Base-by-base conservation (phyloP, 2,329 filamentous ascomycete genomes). In the Diaporthe vexans region DNA sequence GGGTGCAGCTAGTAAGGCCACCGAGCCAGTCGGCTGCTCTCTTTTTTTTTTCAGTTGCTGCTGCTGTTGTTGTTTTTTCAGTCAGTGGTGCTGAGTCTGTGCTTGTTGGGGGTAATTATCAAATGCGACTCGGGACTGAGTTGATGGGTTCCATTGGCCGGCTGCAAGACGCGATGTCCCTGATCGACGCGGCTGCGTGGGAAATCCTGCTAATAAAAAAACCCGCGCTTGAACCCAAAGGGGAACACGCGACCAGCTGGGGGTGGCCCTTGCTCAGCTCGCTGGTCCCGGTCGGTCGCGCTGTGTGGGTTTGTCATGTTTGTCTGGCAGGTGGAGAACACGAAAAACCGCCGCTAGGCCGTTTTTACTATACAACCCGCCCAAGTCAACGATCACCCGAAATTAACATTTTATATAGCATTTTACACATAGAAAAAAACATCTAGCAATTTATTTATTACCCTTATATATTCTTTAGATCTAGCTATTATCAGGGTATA, bases 181-280 rank as follows among this genome's bases (percentile, higher is more conserved):
- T 68, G 61, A 52, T 61, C 26, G 61, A 56, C 70, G 69, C 69
- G 73, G 73, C 73, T 72, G 56, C 35, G 19, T 35, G 33, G 37
- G 51, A 74, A 33, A 48, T 65, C 40, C 40, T 48, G 59, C 59
- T 65, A 48, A 33, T 21, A 48, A 43, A 65, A 48, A 65, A 33
- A 48, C 21, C 40, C 40, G 33, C 59, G 48, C 48, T 24, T 24
- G 8, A 10, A 35, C 35, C 57, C 9, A 26, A 6, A 17, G 4
- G n/a, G 21, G 5, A 43, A 67, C 21, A 67, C 63, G 63, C 63
- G 63, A 67, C 26, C 61, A 21, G 46, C 61, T 26, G 46, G 61
- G 21, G 17, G 40, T 17, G 40, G 26, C 46, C 61, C 29, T 67
- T 51, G 61, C 19, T 29, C 26, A 9, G 29, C 19, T 33, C 11